Evolutionary conservation across 164 flowering plant genomes (phyloP).

Genomic region (Annona squamosa): DNA sequence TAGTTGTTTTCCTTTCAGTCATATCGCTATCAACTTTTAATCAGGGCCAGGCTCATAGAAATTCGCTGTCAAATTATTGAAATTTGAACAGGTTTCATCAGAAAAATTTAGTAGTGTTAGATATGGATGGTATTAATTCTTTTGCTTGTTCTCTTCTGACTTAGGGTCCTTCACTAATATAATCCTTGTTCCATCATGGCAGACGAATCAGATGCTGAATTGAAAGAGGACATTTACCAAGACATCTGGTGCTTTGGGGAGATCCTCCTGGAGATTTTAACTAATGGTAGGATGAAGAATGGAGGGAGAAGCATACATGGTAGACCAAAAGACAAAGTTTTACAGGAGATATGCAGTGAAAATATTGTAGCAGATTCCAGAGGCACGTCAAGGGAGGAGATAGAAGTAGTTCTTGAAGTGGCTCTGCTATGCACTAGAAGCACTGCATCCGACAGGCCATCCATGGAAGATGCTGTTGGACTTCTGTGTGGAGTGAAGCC

Average conservation of each 20-base stretch:
- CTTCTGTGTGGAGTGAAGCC: slow-evolving; percentile 41
- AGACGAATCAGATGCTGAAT: slow-evolving; percentile 35
- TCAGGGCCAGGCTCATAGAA: too few species aligned
- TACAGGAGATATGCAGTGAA: slow-evolving; percentile 46
- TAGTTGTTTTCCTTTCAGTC: too few species aligned
- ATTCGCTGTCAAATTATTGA: too few species aligned
- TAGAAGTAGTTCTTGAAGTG: slow-evolving; percentile 51
- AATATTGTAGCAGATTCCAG: slow-evolving; percentile 29
- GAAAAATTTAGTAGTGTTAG: too few species aligned
- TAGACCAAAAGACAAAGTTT: slow-evolving; percentile 40
- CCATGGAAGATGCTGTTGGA: slow-evolving; percentile 65
- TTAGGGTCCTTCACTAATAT: background rate
- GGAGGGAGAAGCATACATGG: slow-evolving; percentile 24
- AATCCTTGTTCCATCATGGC: slow-evolving; percentile 5
- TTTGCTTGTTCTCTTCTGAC: too few species aligned
- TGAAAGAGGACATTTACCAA: slow-evolving; percentile 45
- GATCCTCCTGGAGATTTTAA: slow-evolving; percentile 58
- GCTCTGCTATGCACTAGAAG: slow-evolving; percentile 61
- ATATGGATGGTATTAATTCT: too few species aligned
- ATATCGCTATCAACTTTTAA: too few species aligned
- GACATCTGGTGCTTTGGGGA: slow-evolving; percentile 77
- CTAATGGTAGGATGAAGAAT: slow-evolving; percentile 53
- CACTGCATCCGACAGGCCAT: slow-evolving; percentile 52
- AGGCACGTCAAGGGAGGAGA: slow-evolving; percentile 34
- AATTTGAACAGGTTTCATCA: too few species aligned